A percentile compares a stretch with the other conserved stretches of the same genome.
These are phyloP conservation scores for Salicornia ramosissima DNA, from an alignment of 148 eudicot species.

Conservation along the genomic window DNA sequence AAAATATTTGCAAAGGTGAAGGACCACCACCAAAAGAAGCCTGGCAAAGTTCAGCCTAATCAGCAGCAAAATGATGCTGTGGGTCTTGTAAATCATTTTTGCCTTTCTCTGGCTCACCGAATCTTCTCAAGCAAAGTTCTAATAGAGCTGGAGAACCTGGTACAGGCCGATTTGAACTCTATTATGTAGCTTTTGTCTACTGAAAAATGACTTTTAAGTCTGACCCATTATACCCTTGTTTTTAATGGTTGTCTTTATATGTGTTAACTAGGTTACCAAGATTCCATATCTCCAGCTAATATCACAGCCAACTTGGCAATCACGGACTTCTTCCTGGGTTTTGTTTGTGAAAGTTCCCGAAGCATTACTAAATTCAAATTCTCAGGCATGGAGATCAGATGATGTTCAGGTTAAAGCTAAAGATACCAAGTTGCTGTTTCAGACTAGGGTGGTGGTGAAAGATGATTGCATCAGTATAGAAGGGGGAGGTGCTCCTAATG, in stretches of 20 bases:
- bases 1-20: constrained; percentile 60
- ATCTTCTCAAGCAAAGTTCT: constrained; percentile 75
- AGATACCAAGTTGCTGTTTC: constrained; percentile 46
- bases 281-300: constrained; percentile 73
- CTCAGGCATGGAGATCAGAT: constrained; percentile 39
- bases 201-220: neutral
- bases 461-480: constrained; percentile 82
- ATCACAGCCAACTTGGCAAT: constrained; percentile 94
- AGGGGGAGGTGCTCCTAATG: constrained; percentile 83
- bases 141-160: constrained; percentile 73
- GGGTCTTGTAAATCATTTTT: constrained; percentile 83
- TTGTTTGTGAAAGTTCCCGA: constrained; percentile 60
- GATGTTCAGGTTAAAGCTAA: constrained; percentile 36
- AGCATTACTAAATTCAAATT: constrained; percentile 46
- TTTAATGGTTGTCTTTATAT: constrained; percentile 16
- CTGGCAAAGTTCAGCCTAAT: constrained; percentile 38
- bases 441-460: constrained; percentile 75
- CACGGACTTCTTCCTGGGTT: constrained; percentile 87
- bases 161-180: constrained; percentile 24
- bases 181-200: neutral
- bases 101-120: constrained; percentile 89
- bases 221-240: neutral
- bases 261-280: constrained; percentile 43
- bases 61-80: constrained; percentile 49
- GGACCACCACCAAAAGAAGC: constrained; percentile 36